phyloP scores from a whole-genome alignment of 306 rosid species.

The Potentilla sterilis region DNA sequence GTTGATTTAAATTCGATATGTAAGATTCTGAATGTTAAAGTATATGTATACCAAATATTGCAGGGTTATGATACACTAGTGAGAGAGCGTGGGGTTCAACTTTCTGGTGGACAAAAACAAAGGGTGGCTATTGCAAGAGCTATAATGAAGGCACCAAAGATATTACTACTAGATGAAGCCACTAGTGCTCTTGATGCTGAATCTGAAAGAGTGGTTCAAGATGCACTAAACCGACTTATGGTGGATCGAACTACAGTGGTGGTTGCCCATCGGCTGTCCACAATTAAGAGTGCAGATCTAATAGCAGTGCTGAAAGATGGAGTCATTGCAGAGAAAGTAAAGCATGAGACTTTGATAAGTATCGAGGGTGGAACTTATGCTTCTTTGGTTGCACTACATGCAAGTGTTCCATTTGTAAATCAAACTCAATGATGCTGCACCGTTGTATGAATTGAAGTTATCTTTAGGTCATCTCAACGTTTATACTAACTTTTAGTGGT shows the following conservation, averaged over 20 bases:
- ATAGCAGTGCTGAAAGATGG: slow-evolving; percentile 76
- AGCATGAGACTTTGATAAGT: slow-evolving; percentile 53
- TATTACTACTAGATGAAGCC: slow-evolving; percentile 71
- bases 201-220: slow-evolving; percentile 71
- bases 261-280: slow-evolving; percentile 70
- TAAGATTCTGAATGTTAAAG: neutral
- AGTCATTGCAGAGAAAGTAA: slow-evolving; percentile 64
- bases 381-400: slow-evolving; percentile 60
- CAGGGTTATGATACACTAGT: slow-evolving; percentile 73
- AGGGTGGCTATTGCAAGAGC: slow-evolving; percentile 84
- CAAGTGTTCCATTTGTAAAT: neutral
- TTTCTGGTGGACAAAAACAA: slow-evolving; percentile 86
- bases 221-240: slow-evolving; percentile 63
- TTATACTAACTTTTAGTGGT: no score
- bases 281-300: slow-evolving; percentile 59
- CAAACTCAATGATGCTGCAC: no score
- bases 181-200: slow-evolving; percentile 90
- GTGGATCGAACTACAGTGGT: slow-evolving; percentile 61
- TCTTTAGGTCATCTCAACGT: no score
- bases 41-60: neutral
- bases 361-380: slow-evolving; percentile 56
- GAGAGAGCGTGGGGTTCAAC: slow-evolving; percentile 68
- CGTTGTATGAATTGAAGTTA: no score
- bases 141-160: slow-evolving; percentile 59
- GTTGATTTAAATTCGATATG: neutral